phyloP scores from a whole-genome alignment of 805 yeast genomes.

The Cyberlindnera mississippiensis region DNA sequence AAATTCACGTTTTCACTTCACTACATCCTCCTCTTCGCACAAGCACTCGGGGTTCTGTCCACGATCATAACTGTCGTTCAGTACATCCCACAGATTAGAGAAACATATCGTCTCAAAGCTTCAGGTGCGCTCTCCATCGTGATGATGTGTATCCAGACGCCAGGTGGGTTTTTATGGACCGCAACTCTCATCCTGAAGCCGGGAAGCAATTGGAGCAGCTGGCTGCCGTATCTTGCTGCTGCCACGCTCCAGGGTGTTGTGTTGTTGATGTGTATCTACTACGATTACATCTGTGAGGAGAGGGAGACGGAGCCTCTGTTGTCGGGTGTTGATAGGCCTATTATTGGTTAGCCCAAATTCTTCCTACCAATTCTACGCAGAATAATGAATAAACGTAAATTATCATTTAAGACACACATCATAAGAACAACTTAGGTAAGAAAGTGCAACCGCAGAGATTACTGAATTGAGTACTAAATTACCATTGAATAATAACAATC shows the following conservation, averaged over 20 bases:
- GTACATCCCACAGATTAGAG: slow-evolving; percentile 74
- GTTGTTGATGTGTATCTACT: slow-evolving; percentile 59
- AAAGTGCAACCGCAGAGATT: too few relatives aligned
- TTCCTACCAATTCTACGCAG: too few relatives aligned
- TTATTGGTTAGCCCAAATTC: too few relatives aligned
- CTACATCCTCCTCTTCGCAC: slow-evolving; percentile 42
- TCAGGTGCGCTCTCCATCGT: slow-evolving; percentile 76
- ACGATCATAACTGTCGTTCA: slow-evolving; percentile 63
- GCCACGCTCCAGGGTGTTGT: slow-evolving; percentile 63
- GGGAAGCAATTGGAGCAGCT: slow-evolving; percentile 81
- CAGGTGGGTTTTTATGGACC: slow-evolving; percentile 84
- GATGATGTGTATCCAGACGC: slow-evolving; percentile 85
- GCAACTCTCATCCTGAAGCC: slow-evolving; percentile 64
- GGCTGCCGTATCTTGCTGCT: slow-evolving; percentile 76
- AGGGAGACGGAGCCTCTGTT: slow-evolving; percentile 4
- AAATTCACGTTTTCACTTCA: slow-evolving; percentile 22
- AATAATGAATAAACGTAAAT: too few relatives aligned
- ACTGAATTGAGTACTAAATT: too few relatives aligned
- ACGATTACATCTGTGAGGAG: slow-evolving; percentile 18
- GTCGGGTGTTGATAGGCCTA: too few relatives aligned
- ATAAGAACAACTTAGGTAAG: too few relatives aligned
- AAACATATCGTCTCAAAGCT: slow-evolving; percentile 65
- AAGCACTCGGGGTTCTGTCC: slow-evolving; percentile 59
- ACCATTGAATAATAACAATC: too few relatives aligned
- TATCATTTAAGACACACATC: too few relatives aligned